Base-by-base conservation (phyloP, 2,329 filamentous ascomycete genomes). In the Remersonia thermophila region DNA sequence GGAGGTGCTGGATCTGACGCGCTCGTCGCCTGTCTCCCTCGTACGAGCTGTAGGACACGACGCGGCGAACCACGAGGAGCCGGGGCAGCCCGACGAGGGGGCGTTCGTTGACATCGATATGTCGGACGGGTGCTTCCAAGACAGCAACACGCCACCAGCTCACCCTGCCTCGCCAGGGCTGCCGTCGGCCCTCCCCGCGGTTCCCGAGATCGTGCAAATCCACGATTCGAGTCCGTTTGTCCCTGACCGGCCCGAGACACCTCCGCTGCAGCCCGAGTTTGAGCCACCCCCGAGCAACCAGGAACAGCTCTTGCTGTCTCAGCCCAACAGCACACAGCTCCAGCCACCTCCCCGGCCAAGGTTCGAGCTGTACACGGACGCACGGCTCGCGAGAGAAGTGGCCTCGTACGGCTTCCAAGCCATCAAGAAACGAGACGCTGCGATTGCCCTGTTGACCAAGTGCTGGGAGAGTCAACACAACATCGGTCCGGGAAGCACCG, bases 401-500 rank as follows among this genome's bases (percentile, higher is more conserved):
- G 60, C 67, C 4, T 62, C 65, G 0, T 85, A 76, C 49, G 80
- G 79, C 0, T 86, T 87, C 57, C 87, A 86, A 51, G 62, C 77
- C 1, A 61, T 86, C 20, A 83, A 77, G 51, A 73, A 64, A 37
- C 68, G 82, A 13, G 65, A 69, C 33, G 73, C 73, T 7, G 84
- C 83, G 77, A 76, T 87, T 41, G 63, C 72, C 2, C 56, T 85
- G 9, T 60, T 87, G 10, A 63, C 81, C 35, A 71, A 76, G 49
- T 86, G 83, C 53, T 86, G 81, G 80, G 58, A 70, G 45, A 75
- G 73, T 39, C 74, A 74, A 51, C 58, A 66, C 14, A 47, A 51
- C 10, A n/a, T 34, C 5, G 33, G 30, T 1, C 32, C 36, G 32
- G 41, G 30, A 16, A 39, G 31, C 7, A 38, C 15, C 12, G 14